These are phyloP conservation scores for Thelonectria olida DNA, from an alignment of 2,329 filamentous ascomycete genomes.

Conservation along the genomic window DNA sequence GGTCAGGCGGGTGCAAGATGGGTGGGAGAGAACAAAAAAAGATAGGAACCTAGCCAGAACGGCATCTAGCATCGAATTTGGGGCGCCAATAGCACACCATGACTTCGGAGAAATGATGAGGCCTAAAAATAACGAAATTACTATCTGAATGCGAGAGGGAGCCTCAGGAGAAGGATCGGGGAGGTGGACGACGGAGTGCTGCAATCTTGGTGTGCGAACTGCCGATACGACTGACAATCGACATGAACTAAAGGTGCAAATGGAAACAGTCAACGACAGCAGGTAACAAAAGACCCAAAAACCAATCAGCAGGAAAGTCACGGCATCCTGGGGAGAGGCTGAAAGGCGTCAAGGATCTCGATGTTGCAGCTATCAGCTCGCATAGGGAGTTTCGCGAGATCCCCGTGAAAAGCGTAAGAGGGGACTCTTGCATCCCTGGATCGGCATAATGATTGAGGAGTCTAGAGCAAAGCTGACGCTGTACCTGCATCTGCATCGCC, in stretches of 20 bases:
- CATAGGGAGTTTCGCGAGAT: background rate
- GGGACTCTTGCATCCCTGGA: background rate
- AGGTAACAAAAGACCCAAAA: background rate
- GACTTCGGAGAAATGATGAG: background rate
- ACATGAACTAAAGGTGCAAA: background rate
- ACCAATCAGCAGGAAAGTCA: background rate
- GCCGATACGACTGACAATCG: background rate
- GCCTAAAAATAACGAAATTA: background rate
- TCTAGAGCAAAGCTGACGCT: background rate
- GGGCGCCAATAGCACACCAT: background rate
- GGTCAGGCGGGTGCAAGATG: background rate
- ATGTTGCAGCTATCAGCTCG: background rate
- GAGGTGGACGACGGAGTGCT: background rate
- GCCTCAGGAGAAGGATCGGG: background rate
- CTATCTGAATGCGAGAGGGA: background rate
- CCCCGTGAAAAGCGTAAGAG: background rate
- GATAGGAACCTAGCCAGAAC: background rate
- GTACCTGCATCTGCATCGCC: background rate
- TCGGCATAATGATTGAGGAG: background rate
- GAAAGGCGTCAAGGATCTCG: background rate
- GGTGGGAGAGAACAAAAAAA: background rate
- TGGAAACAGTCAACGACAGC: background rate
- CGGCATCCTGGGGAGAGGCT: background rate
- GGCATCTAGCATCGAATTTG: background rate
- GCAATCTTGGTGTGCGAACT: background rate